Conservation (phyloP, 2,329 filamentous ascomycete species). For the Colletotrichum orchidophilum region DNA sequence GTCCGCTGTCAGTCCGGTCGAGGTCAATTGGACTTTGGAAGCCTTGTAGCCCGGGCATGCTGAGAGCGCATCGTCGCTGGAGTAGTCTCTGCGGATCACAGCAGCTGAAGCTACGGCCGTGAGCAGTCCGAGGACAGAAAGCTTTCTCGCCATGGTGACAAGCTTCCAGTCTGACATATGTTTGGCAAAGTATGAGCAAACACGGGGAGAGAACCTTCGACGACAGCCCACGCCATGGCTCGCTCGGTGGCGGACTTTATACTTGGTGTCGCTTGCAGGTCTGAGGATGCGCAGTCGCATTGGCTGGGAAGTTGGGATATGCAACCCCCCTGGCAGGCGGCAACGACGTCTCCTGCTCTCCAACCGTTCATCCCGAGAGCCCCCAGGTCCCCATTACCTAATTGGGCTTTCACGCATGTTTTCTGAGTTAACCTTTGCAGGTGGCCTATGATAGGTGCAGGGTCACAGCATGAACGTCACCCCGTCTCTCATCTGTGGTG, state of each 20-base stretch:
- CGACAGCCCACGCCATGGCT: neutral
- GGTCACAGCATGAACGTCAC: constrained; percentile 20
- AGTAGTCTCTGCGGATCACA: constrained; percentile 27
- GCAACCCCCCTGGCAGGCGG: neutral
- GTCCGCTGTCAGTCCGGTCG: constrained; percentile 62
- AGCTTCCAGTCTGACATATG: neutral
- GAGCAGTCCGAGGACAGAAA: constrained; percentile 22
- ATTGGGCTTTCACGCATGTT: neutral
- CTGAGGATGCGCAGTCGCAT: constrained; percentile 8
- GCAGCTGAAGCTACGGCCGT: constrained; percentile 18
- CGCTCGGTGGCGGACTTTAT: constrained; percentile 10
- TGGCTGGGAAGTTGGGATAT: neutral
- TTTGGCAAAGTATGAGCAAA: neutral
- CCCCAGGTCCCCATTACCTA: neutral
- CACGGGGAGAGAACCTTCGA: neutral
- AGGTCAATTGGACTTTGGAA: constrained; percentile 64
- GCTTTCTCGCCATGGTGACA: constrained; percentile 20
- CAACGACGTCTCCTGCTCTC: neutral
- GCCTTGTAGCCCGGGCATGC: constrained; percentile 56
- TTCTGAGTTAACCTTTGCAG: neutral
- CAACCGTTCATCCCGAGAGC: constrained; percentile 21
- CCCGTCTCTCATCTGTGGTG: constrained; percentile 17
- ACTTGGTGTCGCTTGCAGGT: constrained; percentile 5
- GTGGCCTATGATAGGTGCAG: constrained; percentile 3
- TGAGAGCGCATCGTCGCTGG: constrained; percentile 23